Base-by-base conservation (phyloP, 2,329 filamentous ascomycete genomes). In the Akanthomyces lecanii region DNA sequence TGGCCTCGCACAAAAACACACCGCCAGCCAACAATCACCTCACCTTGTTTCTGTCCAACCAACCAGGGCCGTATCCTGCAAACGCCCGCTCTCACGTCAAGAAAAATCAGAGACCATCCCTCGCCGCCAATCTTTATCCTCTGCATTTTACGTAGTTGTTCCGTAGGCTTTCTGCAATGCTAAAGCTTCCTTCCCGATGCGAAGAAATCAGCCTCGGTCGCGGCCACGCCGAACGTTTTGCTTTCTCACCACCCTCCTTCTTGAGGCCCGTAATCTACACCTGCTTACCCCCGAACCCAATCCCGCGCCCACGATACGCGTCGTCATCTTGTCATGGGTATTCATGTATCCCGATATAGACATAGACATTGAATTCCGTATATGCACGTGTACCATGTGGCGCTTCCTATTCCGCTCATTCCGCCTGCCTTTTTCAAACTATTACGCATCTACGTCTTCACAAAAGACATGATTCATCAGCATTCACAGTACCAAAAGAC, bases 261-360 rank as follows among this genome's bases (percentile, higher is more conserved):
- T 25, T 11, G 6, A n/a, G n/a, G 28, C 28, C 12, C 52, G n/a
- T 42, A 2, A 44, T 55, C 38, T 55, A 44, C 38, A 30, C n/a
- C 23, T 55, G 53, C 38, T 44, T 44, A 55, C 53, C 16, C 18
- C 53, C 38, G 53, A 44, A 21, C 53, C 53, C 53, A 55, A 55
- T 55, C 53, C 38, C 53, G 53, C 53, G 53, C 53, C 53, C 16
- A 28, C 38, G 53, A 55, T 44, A n/a, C 38, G 53, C 38, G 53
- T 44, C 53, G 7, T 42, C 48, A 21, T 14, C 23, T 38, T 30
- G 38, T 5, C 38, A 36, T 36, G 33, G 33, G 33, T 54, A 21
- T 40, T 55, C 12, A 1, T 25, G 11, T 42, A 44, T 44, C 23
- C 53, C 16, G 38, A 55, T 30, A 44, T 44, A 30, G 38, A 55